A percentile compares a stretch with the other conserved stretches of the same genome.
Evolutionary conservation across 2,329 filamentous ascomycete genomes (phyloP).

Genomic region (Trichophyton verrucosum): DNA sequence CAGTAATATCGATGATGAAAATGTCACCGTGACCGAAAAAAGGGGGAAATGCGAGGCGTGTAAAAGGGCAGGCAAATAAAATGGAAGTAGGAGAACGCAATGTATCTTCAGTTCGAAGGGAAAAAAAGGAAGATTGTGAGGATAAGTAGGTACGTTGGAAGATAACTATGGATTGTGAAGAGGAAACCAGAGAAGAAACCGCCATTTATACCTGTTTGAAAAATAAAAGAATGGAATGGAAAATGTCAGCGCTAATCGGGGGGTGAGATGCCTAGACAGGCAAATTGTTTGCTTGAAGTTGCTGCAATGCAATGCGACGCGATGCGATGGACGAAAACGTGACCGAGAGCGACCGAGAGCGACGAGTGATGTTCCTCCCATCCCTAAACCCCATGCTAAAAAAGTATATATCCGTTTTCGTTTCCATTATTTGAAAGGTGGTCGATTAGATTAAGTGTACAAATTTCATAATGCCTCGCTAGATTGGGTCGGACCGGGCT

Average conservation of each 20-base stretch:
- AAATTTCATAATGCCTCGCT: constrained; percentile 1
- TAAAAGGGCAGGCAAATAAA: neutral
- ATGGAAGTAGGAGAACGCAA: neutral
- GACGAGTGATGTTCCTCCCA: neutral
- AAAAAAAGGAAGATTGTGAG: neutral
- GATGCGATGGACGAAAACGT: neutral
- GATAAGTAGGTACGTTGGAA: neutral
- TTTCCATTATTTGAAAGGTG: constrained; percentile 2
- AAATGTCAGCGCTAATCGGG: neutral
- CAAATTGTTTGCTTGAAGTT: neutral
- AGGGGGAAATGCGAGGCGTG: neutral
- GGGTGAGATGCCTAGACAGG: neutral
- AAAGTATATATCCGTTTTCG: constrained; percentile 3
- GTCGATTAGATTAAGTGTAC: constrained; percentile 3
- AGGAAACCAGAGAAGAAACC: neutral
- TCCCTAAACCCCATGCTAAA: constrained; percentile 3
- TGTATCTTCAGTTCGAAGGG: neutral
- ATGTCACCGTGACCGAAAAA: neutral
- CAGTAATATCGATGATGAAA: neutral
- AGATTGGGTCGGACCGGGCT: neutral
- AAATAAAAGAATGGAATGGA: neutral
- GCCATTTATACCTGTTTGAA: constrained; percentile 1
- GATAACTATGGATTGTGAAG: neutral
- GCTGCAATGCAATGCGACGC: neutral
- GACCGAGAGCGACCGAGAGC: neutral